Conservation (phyloP, 2,329 filamentous ascomycete genomes). For the Cladosporium halotolerans region DNA sequence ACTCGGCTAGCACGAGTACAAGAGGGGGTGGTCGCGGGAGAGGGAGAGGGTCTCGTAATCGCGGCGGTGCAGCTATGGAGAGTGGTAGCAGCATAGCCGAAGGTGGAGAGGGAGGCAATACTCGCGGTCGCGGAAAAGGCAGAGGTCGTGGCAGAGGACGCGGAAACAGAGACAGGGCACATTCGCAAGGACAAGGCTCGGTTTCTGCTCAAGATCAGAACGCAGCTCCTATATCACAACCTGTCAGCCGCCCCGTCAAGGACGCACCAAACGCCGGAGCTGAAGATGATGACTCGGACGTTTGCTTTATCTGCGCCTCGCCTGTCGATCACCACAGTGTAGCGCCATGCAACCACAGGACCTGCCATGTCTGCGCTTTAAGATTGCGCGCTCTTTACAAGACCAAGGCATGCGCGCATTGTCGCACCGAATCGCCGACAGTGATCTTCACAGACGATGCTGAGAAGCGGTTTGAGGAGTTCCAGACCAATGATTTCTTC, state of each 20-base stretch:
- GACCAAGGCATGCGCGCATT: conserved; percentile 94
- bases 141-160: conserved; percentile 29
- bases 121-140: conserved; percentile 17
- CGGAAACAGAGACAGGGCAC: conserved; percentile 31
- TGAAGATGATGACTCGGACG: conserved; percentile 51
- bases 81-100: conserved; percentile 11
- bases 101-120: conserved; percentile 12
- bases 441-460: conserved; percentile 90
- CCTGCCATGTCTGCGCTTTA: conserved; percentile 91
- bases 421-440: conserved; percentile 69
- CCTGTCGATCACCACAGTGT: conserved; percentile 80
- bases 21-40: conserved; percentile 18
- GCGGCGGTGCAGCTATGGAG: conserved; percentile 5
- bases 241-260: conserved; percentile 42
- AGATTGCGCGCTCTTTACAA: conserved; percentile 92
- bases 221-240: conserved; percentile 33
- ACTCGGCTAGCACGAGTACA: not conserved
- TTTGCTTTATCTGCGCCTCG: conserved; percentile 98
- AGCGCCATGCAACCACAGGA: conserved; percentile 90
- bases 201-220: conserved; percentile 19
- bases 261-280: conserved; percentile 34
- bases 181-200: conserved; percentile 19
- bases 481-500: conserved; percentile 63
- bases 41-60: conserved; percentile 17
- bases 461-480: conserved; percentile 80